phyloP scores from a whole-genome alignment of 2,329 filamentous ascomycete species.

The Ascochyta fabae region DNA sequence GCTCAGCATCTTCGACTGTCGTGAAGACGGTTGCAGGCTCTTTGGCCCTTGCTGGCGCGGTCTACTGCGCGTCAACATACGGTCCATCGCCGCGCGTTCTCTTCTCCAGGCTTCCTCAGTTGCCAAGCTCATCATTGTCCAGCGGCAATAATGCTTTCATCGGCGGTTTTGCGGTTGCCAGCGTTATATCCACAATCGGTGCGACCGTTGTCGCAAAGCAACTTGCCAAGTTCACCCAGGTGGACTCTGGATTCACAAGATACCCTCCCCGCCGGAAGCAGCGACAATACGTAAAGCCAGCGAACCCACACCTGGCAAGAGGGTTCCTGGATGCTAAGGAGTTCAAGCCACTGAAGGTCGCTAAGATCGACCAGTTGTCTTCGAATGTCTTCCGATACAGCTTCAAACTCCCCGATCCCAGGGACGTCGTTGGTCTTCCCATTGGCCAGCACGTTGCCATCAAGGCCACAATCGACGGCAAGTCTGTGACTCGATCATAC shows the following conservation, averaged over 20 bases:
- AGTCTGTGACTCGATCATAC: conserved; percentile 28
- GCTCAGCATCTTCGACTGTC: conserved; percentile 9
- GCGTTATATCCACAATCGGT: conserved; percentile 26
- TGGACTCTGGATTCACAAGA: conserved; percentile 26
- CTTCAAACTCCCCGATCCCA: conserved; percentile 31
- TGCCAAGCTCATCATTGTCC: conserved; percentile 8
- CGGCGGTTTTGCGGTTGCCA: conserved; percentile 26
- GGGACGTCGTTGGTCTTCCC: conserved; percentile 40
- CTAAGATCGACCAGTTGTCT: conserved; percentile 21
- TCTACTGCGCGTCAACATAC: conserved; percentile 20
- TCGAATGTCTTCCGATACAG: conserved; percentile 32
- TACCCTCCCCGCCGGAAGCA: conserved; percentile 33
- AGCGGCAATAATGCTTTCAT: conserved; percentile 18
- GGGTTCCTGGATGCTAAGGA: conserved; percentile 60
- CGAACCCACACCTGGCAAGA: conserved; percentile 23
- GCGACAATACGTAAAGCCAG: conserved; percentile 14
- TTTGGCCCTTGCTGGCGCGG: conserved; percentile 17
- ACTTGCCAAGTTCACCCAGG: conserved; percentile 54
- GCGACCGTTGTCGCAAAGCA: conserved; percentile 21
- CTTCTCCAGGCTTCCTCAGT: conserved; percentile 12
- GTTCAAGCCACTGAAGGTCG: conserved; percentile 57
- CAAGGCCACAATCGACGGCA: conserved; percentile 71
- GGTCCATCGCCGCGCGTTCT: conserved; percentile 14
- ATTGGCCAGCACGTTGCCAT: conserved; percentile 47
- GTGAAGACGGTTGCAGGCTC: conserved; percentile 18